Conservation (phyloP, 192 early-diverging fungal genomes). For the Borealophlyctis nickersoniae region DNA sequence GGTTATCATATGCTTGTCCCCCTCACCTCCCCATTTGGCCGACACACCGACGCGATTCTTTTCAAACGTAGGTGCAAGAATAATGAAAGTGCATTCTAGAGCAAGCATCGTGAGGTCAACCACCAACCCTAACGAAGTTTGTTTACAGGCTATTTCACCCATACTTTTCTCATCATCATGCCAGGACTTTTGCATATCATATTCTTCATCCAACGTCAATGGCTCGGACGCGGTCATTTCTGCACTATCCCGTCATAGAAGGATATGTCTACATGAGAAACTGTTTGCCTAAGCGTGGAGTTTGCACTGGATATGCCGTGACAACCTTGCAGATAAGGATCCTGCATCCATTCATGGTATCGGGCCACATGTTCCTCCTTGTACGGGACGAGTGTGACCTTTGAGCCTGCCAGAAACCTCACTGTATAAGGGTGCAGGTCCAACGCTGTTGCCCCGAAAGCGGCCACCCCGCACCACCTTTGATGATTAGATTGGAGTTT, state of each 20-base stretch:
- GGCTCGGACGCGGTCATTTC: constrained; percentile 97
- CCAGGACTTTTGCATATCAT: constrained; percentile 92
- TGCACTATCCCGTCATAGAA: too few species aligned
- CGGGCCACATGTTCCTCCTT: constrained; percentile 73
- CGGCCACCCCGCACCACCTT: not conserved
- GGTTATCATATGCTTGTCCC: too few species aligned
- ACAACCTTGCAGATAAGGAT: constrained; percentile 75
- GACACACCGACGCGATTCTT: constrained; percentile 22
- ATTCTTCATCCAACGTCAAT: constrained; percentile 88
- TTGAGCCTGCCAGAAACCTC: constrained; percentile 33
- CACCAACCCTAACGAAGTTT: too few species aligned
- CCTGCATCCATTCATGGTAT: constrained; percentile 97
- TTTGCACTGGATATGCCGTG: not conserved
- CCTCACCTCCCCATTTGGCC: constrained; percentile 20
- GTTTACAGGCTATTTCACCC: too few species aligned
- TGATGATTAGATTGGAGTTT: constrained; percentile 20
- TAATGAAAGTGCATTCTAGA: constrained; percentile 38
- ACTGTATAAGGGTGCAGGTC: not conserved
- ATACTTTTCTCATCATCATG: constrained; percentile 73
- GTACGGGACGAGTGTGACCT: constrained; percentile 80
- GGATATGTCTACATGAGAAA: too few species aligned
- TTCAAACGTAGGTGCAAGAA: constrained; percentile 20
- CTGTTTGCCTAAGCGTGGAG: not conserved
- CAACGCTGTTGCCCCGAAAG: not conserved
- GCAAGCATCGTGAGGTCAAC: not conserved